These are phyloP conservation scores for Ophiostoma quercus DNA, from an alignment of 2,329 filamentous ascomycete genomes.

Conservation along the genomic window DNA sequence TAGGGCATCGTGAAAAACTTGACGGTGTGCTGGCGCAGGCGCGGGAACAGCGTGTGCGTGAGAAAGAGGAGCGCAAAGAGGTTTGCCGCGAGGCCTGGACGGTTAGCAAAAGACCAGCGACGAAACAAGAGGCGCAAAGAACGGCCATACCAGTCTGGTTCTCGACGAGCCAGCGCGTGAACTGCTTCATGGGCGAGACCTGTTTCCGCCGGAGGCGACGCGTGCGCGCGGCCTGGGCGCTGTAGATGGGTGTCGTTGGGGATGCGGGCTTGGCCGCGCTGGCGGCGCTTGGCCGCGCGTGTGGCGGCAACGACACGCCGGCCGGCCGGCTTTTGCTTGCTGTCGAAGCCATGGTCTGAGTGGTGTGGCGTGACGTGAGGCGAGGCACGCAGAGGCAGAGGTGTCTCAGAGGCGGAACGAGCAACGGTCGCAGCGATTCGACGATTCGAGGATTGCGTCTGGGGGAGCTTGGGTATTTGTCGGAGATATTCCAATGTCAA, in stretches of 20 bases:
- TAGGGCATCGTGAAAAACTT: conserved; percentile 89
- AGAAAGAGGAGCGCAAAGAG: conserved; percentile 77
- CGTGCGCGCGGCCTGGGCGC: conserved; percentile 45
- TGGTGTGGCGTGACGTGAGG: too few relatives aligned
- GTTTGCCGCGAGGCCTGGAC: conserved; percentile 78
- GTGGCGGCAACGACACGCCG: too few relatives aligned
- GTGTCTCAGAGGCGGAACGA: too few relatives aligned
- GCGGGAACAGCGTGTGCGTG: conserved; percentile 76
- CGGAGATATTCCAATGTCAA: too few relatives aligned
- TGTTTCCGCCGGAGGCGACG: conserved; percentile 57
- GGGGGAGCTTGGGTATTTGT: too few relatives aligned
- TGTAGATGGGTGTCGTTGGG: conserved; percentile 47
- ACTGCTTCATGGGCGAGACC: conserved; percentile 54
- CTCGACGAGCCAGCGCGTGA: conserved; percentile 66
- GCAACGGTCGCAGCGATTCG: too few relatives aligned
- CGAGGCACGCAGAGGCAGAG: too few relatives aligned
- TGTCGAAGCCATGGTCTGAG: too few relatives aligned
- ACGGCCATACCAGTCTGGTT: conserved; percentile 77
- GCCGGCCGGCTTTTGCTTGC: too few relatives aligned
- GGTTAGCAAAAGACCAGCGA: neutral
- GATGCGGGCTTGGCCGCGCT: conserved; percentile 52
- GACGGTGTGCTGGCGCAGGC: conserved; percentile 68
- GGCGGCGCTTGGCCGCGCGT: too few relatives aligned
- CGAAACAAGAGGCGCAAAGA: too few relatives aligned
- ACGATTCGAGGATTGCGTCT: too few relatives aligned